phyloP scores from a whole-genome alignment of 306 rosid species.

The Prunus dulcis region DNA sequence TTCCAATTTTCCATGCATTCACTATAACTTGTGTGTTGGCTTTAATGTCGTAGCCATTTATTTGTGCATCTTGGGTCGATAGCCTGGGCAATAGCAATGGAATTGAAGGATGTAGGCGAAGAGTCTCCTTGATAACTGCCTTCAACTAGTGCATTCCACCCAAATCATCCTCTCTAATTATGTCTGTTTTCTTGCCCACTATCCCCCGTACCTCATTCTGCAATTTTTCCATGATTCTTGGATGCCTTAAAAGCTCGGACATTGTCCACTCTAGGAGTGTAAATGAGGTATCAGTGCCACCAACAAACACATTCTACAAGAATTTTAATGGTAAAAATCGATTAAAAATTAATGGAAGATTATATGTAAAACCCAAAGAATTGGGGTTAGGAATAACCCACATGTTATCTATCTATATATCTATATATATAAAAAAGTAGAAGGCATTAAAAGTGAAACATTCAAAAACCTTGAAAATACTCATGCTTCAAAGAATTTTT shows the following conservation, averaged over 20 bases:
- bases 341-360: too few species aligned
- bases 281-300: neutral
- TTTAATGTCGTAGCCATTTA: neutral
- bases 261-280: neutral
- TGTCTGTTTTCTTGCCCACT: neutral
- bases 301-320: neutral
- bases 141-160: neutral
- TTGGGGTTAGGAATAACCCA: too few species aligned
- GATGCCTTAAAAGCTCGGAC: neutral
- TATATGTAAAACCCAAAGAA: too few species aligned
- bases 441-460: too few species aligned
- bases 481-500: too few species aligned
- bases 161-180: neutral
- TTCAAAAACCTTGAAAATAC: too few species aligned
- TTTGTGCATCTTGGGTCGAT: neutral
- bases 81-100: neutral
- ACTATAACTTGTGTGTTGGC: neutral
- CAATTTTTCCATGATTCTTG: neutral
- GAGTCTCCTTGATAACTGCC: constrained; percentile 6
- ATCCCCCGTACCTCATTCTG: constrained; percentile 4
- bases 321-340: too few species aligned
- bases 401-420: too few species aligned
- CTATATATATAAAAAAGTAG: too few species aligned
- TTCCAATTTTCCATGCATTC: neutral
- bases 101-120: neutral